Base-by-base conservation (phyloP, 2,329 filamentous ascomycete genomes). In the Sporothrix schenckii region DNA sequence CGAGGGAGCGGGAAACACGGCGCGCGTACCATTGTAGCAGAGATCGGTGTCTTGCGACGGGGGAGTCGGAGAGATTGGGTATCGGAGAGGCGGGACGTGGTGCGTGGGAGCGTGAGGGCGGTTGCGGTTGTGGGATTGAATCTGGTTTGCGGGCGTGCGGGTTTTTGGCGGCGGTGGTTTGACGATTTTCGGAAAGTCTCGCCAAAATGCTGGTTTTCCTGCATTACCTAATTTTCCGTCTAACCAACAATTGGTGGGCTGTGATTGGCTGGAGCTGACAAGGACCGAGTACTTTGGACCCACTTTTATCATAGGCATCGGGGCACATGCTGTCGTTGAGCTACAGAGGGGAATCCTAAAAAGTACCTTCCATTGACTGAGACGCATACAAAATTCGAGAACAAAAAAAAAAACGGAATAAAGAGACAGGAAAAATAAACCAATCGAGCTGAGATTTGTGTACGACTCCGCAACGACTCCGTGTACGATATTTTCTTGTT, bases 181-280 rank as follows among this genome's bases (percentile, higher is more conserved):
- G 70, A 73, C 71, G 71, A 72, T 70, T 72, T 72, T 72, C 73
- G 73, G 73, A 39, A 74, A 70, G 27, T 72, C 69, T 75, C 75
- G 75, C 76, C 76, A 76, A 73, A 72, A 65, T 72, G 41, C 68
- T 53, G 44, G 27, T 34, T 68, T 72, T 72, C 72, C 72, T 67
- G 69, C 13, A 68, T 73, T 67, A 67, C 65, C 50, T 67, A 67
- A 67, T 67, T 52, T 24, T 19, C 52, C 65, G 50, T 34, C 65
- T 56, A 71, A 72, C 72, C 74, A 73, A 56, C 70, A 72, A 76
- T 75, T 74, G 74, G 66, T 44, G 71, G 68, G 66, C 66, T 69
- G 69, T 78, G 74, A 81, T 81, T 81, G 80, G 80, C 67, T 72
- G 50, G 75, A 80, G 76, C 77, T 79, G 65, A 21, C 9, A 39